Percentiles rank a stretch among this genome's conserved stretches.
phyloP scores from a whole-genome alignment of 495 filamentous ascomycete species.

The Daldinia bambusicola region DNA sequence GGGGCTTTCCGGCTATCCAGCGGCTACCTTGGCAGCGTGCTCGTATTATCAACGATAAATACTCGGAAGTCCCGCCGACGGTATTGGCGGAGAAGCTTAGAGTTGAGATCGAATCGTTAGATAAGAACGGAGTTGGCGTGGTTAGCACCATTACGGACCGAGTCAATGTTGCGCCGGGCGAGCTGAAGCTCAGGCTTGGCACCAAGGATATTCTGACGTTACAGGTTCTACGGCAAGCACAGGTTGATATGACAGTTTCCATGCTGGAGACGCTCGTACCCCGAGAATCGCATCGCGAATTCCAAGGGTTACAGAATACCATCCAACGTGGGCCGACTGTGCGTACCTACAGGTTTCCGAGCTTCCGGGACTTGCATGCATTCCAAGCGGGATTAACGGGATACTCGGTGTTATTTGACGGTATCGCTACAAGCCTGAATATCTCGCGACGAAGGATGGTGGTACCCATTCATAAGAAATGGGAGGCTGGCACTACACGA shows the following conservation, averaged over 20 bases:
- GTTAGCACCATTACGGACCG: conserved; percentile 72
- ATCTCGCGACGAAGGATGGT: conserved; percentile 88
- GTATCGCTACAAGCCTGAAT: conserved; percentile 74
- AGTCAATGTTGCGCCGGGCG: conserved; percentile 78
- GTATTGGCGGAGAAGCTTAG: conserved; percentile 77
- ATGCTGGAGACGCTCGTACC: conserved; percentile 70
- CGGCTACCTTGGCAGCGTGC: conserved; percentile 58
- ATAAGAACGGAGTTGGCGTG: conserved; percentile 63
- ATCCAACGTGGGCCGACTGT: conserved; percentile 55
- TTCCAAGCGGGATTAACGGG: conserved; percentile 84
- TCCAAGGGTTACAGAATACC: conserved; percentile 63
- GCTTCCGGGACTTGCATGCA: conserved; percentile 70
- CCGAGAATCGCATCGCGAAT: conserved; percentile 64
- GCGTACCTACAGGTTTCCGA: conserved; percentile 65
- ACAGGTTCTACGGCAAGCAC: conserved; percentile 70
- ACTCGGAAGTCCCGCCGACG: conserved; percentile 60
- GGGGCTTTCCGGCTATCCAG: conserved; percentile 57
- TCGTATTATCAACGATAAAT: conserved; percentile 67
- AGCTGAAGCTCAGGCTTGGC: conserved; percentile 71
- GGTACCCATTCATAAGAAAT: conserved; percentile 90
- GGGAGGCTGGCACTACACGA: conserved; percentile 78
- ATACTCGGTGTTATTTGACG: conserved; percentile 78
- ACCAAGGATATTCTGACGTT: conserved; percentile 68
- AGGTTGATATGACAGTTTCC: conserved; percentile 74
- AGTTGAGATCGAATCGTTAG: conserved; percentile 67